Conservation (phyloP, 345 rosid genomes). For the Gossypium anomalum region DNA sequence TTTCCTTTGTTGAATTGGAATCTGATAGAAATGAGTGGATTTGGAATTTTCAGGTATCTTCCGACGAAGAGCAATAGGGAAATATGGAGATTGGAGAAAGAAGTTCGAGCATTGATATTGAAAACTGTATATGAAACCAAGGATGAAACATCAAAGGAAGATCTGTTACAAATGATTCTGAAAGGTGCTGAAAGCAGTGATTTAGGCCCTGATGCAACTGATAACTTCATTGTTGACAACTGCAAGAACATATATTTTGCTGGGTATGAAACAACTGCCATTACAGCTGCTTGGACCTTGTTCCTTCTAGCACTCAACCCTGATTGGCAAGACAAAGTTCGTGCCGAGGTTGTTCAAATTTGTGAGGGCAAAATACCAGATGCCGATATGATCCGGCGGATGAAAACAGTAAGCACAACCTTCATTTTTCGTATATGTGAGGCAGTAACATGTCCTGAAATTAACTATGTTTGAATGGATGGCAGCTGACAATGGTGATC, state of each 20-base stretch:
- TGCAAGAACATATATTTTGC: slow-evolving; percentile 17
- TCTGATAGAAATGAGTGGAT: neutral
- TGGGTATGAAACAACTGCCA: slow-evolving; percentile 29
- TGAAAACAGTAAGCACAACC: slow-evolving; percentile 4
- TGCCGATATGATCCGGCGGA: slow-evolving; percentile 1
- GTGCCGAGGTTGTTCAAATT: neutral
- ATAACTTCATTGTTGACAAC: slow-evolving; percentile 25
- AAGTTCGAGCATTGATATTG: slow-evolving; percentile 33
- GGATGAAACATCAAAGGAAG: slow-evolving; percentile 12
- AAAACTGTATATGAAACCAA: slow-evolving; percentile 33
- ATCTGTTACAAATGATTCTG: neutral
- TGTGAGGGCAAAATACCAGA: neutral
- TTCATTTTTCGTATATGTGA: neutral
- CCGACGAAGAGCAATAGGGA: slow-evolving; percentile 10
- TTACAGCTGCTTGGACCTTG: slow-evolving; percentile 26
- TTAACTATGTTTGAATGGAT: neutral
- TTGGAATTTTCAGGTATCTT: slow-evolving; percentile 19
- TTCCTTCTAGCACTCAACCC: slow-evolving; percentile 15
- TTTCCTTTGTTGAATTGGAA: neutral
- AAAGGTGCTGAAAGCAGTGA: slow-evolving; percentile 32
- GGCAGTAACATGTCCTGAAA: neutral
- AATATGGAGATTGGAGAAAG: slow-evolving; percentile 13
- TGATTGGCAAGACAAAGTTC: slow-evolving; percentile 9
- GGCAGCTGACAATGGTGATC: slow-evolving; percentile 10
- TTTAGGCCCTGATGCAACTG: slow-evolving; percentile 8